Percentiles rank a stretch among this genome's conserved stretches.
Evolutionary conservation across 75 land plant species (phyloP).

Genomic region (Sequoiadendron giganteum): DNA sequence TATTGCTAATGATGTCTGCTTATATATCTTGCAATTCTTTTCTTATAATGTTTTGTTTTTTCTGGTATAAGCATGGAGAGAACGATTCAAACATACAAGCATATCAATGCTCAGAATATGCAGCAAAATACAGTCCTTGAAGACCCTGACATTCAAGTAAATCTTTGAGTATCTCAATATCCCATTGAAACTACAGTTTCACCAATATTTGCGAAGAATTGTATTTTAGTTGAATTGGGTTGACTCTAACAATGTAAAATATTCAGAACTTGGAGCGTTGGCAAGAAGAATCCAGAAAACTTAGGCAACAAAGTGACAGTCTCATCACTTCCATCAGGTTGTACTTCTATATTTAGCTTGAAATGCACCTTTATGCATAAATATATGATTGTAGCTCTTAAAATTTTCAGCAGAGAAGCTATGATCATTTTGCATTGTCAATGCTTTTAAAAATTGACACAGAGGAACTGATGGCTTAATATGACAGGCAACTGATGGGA

Average conservation of each 20-base stretch:
- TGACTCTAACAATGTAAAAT: not conserved
- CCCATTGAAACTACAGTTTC: not conserved
- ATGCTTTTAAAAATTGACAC: too few species aligned
- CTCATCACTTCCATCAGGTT: not conserved
- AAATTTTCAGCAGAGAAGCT: not conserved
- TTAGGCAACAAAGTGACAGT: not conserved
- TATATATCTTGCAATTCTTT: too few species aligned
- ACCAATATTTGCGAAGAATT: too few species aligned
- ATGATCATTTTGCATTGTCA: too few species aligned
- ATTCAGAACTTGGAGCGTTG: not conserved
- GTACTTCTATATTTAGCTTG: not conserved
- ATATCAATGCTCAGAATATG: not conserved
- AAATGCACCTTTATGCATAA: not conserved
- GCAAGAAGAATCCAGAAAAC: not conserved
- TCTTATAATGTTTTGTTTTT: too few species aligned
- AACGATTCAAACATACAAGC: not conserved
- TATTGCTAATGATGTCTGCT: too few species aligned
- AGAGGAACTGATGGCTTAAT: too few species aligned
- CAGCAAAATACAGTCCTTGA: not conserved
- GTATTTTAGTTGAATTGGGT: too few species aligned
- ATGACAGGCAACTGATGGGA: not conserved
- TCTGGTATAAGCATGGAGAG: not conserved
- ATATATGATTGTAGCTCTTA: not conserved
- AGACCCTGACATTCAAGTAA: not conserved
- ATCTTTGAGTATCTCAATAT: not conserved